Conservation (phyloP, 2,329 filamentous ascomycete genomes). For the Mycosphaerella sp. region DNA sequence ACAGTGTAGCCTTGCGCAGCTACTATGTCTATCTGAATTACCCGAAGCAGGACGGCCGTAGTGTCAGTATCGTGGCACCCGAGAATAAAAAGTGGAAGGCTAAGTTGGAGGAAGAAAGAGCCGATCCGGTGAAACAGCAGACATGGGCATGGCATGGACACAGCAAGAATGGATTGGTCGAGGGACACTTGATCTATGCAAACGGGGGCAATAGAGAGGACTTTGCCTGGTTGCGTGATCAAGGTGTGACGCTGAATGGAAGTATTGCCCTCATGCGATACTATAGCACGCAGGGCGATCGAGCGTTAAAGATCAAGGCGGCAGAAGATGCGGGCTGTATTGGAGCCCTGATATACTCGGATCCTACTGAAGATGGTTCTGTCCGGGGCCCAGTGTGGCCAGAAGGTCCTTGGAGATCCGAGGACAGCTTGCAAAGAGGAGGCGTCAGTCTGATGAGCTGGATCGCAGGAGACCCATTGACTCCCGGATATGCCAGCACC, state of each 20-base stretch:
- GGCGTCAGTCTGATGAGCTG: conserved; percentile 73
- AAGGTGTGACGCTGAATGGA: conserved; percentile 66
- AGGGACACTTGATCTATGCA: conserved; percentile 79
- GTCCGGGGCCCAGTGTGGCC: conserved; percentile 64
- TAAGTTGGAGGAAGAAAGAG: conserved; percentile 72
- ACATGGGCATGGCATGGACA: conserved; percentile 81
- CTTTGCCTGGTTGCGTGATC: conserved; percentile 64
- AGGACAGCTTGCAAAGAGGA: conserved; percentile 75
- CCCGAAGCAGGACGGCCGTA: conserved; percentile 66
- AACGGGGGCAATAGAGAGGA: conserved; percentile 86
- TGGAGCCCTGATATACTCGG: conserved; percentile 88
- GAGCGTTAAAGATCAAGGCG: conserved; percentile 77
- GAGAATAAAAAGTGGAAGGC: conserved; percentile 66
- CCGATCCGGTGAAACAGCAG: conserved; percentile 57
- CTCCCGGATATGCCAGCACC: conserved; percentile 75
- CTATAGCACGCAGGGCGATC: conserved; percentile 65
- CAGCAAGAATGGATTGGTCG: conserved; percentile 79
- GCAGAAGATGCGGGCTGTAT: conserved; percentile 79
- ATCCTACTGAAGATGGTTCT: conserved; percentile 71
- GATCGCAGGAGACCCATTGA: conserved; percentile 86
- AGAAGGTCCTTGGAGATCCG: conserved; percentile 70
- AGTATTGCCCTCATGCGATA: conserved; percentile 80
- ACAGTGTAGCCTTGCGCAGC: conserved; percentile 67
- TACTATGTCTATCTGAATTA: conserved; percentile 82
- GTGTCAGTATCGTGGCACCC: conserved; percentile 71